Conservation (phyloP, 176 grass and related monocot genomes). For the barley (Hordeum vulgare) region MorexV3_pseudomolecules_assembly NC_058523.1:271900227-271900726, state of each 20-base stretch:
- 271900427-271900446: slow-evolving; percentile 70
- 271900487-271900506: slow-evolving; percentile 23
- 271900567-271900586: slow-evolving; percentile 90
- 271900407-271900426: neutral
- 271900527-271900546: neutral
- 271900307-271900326: slow-evolving; percentile 76
- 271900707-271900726: neutral
- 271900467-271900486: slow-evolving; percentile 91
- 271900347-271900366: neutral
- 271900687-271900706: neutral
- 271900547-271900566: slow-evolving; percentile 40
- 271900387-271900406: neutral
- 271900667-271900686: neutral
- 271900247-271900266: no score
- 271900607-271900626: slow-evolving; percentile 43
- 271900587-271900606: slow-evolving; percentile 57
- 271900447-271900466: slow-evolving; percentile 79
- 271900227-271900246: no score
- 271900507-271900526: neutral
- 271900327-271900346: slow-evolving; percentile 67
- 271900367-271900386: neutral
- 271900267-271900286: slow-evolving; percentile 84
- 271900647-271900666: slow-evolving; percentile 6
- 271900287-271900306: slow-evolving; percentile 82
- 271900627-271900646: slow-evolving; percentile 69